Conservation (phyloP, 306 rosid genomes). For the Senna siamea region DNA sequence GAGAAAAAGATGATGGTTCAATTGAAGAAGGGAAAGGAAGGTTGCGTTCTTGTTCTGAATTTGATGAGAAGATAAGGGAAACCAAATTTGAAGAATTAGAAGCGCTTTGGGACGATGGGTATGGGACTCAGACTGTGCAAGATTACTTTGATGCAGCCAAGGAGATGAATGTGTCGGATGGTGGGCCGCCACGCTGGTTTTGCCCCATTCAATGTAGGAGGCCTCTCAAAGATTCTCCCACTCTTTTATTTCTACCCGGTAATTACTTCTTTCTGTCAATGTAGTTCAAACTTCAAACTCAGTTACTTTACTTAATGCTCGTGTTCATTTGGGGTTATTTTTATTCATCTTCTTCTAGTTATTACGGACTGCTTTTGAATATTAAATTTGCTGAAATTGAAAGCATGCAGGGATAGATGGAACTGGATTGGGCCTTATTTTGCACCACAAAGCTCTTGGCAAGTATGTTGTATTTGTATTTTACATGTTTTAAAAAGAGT, state of each 20-base stretch:
- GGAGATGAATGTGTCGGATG: constrained; percentile 55
- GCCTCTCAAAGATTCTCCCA: constrained; percentile 66
- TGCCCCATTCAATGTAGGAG: constrained; percentile 58
- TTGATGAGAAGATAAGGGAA: constrained; percentile 35
- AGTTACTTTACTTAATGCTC: no score
- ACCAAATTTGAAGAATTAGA: constrained; percentile 43
- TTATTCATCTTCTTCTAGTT: no score
- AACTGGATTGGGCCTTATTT: constrained; percentile 79
- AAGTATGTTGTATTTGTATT: constrained; percentile 77
- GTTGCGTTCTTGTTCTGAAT: constrained; percentile 33
- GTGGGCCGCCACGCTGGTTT: constrained; percentile 91
- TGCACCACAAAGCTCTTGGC: constrained; percentile 93
- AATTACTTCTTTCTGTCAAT: background rate
- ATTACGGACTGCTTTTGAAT: no score
- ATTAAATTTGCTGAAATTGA: background rate
- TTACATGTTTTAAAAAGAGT: no score
- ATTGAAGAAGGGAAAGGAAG: no score
- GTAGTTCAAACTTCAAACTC: no score
- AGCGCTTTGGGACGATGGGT: constrained; percentile 82
- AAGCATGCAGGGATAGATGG: constrained; percentile 75
- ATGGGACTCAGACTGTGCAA: constrained; percentile 67
- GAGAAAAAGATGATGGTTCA: no score
- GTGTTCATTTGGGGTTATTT: no score
- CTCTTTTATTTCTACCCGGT: constrained; percentile 83
- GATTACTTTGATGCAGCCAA: constrained; percentile 66